A percentile compares a stretch with the other conserved stretches of the same genome.
phyloP scores from a whole-genome alignment of 495 filamentous ascomycete genomes.

The Trichoderma erinaceum region DNA sequence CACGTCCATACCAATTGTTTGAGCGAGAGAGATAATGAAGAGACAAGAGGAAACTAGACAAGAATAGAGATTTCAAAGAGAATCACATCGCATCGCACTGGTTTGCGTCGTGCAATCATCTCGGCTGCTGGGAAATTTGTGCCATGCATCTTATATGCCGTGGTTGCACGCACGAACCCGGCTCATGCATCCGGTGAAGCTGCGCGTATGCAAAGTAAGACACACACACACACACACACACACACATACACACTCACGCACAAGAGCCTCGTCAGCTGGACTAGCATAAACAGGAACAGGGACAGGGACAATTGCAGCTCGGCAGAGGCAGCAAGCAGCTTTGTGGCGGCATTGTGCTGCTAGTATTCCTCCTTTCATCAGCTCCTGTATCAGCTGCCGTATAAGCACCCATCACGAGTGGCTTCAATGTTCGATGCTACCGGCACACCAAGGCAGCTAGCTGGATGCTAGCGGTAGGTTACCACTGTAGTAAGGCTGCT shows the following conservation, averaged over 20 bases:
- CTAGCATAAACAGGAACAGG: too few relatives aligned
- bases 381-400: too few relatives aligned
- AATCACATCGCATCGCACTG: too few relatives aligned
- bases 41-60: background rate
- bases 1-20: background rate
- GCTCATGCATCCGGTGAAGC: conserved; percentile 14
- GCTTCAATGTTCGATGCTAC: too few relatives aligned
- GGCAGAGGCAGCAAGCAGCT: too few relatives aligned
- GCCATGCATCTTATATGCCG: background rate
- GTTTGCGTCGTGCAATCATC: background rate
- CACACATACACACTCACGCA: background rate
- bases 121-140: conserved; percentile 1
- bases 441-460: too few relatives aligned
- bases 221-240: background rate
- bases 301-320: too few relatives aligned
- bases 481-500: too few relatives aligned
- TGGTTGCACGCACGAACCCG: background rate
- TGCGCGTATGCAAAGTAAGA: background rate
- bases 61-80: background rate
- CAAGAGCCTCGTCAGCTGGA: background rate
- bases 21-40: background rate
- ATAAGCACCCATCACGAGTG: too few relatives aligned
- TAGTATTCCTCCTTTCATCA: too few relatives aligned
- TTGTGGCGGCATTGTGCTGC: too few relatives aligned
- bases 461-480: too few relatives aligned